These are phyloP conservation scores for Cryptococcus neoformans DNA, from an alignment of 1,284 basidiomycete genomes.

Conservation along the genomic window DNA sequence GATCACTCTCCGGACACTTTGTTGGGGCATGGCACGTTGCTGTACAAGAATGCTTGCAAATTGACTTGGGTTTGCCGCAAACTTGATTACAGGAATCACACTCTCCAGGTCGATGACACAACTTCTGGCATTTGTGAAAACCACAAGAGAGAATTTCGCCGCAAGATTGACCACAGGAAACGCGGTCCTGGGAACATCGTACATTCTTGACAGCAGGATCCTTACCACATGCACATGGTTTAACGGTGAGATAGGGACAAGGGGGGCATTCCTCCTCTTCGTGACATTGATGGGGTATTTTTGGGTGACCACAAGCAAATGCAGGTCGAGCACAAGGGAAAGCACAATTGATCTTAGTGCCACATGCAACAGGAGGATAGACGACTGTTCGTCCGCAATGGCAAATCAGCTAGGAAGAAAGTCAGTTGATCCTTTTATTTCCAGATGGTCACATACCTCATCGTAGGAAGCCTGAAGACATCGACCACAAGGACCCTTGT, in stretches of 20 bases:
- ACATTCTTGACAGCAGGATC: conserved; percentile 55
- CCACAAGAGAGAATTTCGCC: conserved; percentile 75
- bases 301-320: conserved; percentile 75
- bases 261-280: conserved; percentile 69
- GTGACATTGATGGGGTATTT: conserved; percentile 74
- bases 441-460: conserved; percentile 57
- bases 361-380: conserved; percentile 69
- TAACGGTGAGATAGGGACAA: conserved; percentile 72
- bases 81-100: conserved; percentile 71
- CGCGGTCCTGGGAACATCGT: conserved; percentile 70
- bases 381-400: conserved; percentile 69
- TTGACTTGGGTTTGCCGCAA: conserved; percentile 77
- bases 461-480: conserved; percentile 86
- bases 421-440: background rate
- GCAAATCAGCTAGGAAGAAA: conserved; percentile 61
- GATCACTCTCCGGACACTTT: conserved; percentile 69
- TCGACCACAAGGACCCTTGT: conserved; percentile 71
- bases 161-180: conserved; percentile 76
- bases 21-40: conserved; percentile 79
- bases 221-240: conserved; percentile 84
- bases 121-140: conserved; percentile 74
- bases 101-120: conserved; percentile 67
- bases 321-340: conserved; percentile 72
- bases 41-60: conserved; percentile 74
- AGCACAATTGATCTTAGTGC: conserved; percentile 61